phyloP scores from a whole-genome alignment of 1,139 yeast genomes.

The Meyerozyma smithsonii region DNA sequence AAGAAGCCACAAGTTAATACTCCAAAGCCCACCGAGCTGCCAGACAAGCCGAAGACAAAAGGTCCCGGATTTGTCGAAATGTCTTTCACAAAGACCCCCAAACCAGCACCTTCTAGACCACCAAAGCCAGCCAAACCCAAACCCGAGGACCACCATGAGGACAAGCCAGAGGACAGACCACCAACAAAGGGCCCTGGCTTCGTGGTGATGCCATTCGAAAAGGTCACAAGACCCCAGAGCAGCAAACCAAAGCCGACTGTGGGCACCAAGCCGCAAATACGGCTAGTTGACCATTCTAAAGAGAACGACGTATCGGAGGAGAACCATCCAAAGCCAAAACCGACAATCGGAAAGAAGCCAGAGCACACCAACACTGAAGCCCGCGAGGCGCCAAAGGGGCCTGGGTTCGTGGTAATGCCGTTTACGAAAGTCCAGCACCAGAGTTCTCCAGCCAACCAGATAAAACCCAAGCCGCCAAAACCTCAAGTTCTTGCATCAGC shows the following conservation, averaged over 20 bases:
- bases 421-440: not conserved
- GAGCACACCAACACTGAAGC: not conserved
- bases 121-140: not conserved
- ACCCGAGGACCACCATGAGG: too few species aligned
- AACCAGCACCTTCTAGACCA: not conserved
- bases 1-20: too few species aligned
- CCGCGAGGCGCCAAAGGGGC: not conserved
- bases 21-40: too few species aligned
- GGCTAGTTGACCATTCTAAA: not conserved
- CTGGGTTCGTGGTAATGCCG: conserved; percentile 1
- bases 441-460: not conserved
- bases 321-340: not conserved
- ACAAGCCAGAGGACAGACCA: too few species aligned
- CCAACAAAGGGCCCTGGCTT: not conserved
- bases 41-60: too few species aligned
- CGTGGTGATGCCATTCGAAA: not conserved
- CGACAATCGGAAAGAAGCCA: not conserved
- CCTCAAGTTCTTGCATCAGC: not conserved
- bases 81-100: not conserved
- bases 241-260: not conserved
- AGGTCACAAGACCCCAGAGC: not conserved
- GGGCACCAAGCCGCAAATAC: not conserved
- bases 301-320: not conserved
- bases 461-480: not conserved
- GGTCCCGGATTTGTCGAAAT: not conserved